Evolutionary conservation across 352 stramenopile species (phyloP).

Genomic region (Pythium coloratum): DNA sequence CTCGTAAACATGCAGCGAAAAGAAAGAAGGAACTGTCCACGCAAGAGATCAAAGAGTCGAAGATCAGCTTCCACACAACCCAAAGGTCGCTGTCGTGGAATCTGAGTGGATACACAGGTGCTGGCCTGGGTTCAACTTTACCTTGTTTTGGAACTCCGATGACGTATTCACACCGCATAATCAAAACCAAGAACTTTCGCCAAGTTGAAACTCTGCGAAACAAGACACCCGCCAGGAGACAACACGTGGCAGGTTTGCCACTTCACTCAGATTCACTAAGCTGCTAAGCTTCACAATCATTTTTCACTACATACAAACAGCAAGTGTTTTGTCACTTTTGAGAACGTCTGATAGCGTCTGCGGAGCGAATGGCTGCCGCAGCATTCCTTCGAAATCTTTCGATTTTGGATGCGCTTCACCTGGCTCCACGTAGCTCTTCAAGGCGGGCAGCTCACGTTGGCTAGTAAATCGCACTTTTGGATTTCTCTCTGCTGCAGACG

Average conservation of each 20-base stretch:
- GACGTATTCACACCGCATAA: neutral
- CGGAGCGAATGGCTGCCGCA: neutral
- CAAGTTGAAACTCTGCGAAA: conserved; percentile 9
- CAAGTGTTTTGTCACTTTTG: conserved; percentile 9
- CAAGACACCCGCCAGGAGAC: conserved; percentile 14
- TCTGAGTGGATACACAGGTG: neutral
- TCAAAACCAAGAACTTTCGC: neutral
- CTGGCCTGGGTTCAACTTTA: neutral
- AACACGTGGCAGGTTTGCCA: conserved; percentile 24
- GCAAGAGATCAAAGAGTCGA: neutral
- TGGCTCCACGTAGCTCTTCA: conserved; percentile 19
- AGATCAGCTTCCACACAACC: neutral
- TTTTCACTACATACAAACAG: conserved; percentile 1
- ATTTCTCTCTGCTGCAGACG: conserved; percentile 25
- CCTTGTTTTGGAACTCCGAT: neutral
- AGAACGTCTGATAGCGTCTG: conserved; percentile 1
- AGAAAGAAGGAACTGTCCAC: neutral
- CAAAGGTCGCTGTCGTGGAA: neutral
- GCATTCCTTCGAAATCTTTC: conserved; percentile 34
- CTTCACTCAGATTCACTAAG: conserved; percentile 19
- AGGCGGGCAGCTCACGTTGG: neutral
- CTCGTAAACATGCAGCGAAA: neutral
- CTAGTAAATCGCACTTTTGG: conserved; percentile 12
- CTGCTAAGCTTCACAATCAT: conserved; percentile 20
- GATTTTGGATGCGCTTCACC: conserved; percentile 39